Evolutionary conservation across 805 yeast genomes (phyloP), one percentile per base, ranked within the genome.

Genomic region (Barnettozyma sp.): DNA sequence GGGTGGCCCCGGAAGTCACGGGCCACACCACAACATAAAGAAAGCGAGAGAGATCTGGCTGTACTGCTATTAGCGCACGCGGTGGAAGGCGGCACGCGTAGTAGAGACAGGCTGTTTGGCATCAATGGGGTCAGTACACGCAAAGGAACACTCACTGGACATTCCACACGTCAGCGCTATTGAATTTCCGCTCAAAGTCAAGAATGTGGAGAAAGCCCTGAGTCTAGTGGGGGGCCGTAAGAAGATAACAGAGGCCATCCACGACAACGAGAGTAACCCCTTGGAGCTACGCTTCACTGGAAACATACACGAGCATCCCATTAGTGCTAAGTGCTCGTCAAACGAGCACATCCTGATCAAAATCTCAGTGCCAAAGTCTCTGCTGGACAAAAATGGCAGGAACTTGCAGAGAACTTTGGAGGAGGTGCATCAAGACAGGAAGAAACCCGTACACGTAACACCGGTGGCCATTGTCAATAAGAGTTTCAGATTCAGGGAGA

Each of bases 181-280:
- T 13, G 97, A 88, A 51, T 68, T 82, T 40, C 97, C 97, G 0
- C 59, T 86, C 21, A 66, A 69, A 13, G 88, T 88, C 7, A 66
- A 68, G 25, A 69, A 87, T 52, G 60, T 72, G 0, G 70, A 67
- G 14, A 69, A 66, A 33, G 95, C 95, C 0, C 56, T 87, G 9
- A 56, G 58, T 6, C 73, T 81, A 76, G 71, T 82, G 35, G 92
- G 92, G 7, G 92, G 90, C 42, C 56, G 49, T 48, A 55, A 47
- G 35, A 54, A 54, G 26, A 46, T 63, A 15, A 56, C 54, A 24
- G 41, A 56, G 26, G 53, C 66, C 3, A 37, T 47, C 27, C 52
- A 60, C 25, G 55, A 48, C 36, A 57, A 62, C 27, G 28, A 19
- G 2, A 43, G 48, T 21, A 58, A 54, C 48, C 61, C 55, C 8